phyloP scores from a whole-genome alignment of 1,284 basidiomycete species.

The Anthracocystis panici-leucophaei region DNA sequence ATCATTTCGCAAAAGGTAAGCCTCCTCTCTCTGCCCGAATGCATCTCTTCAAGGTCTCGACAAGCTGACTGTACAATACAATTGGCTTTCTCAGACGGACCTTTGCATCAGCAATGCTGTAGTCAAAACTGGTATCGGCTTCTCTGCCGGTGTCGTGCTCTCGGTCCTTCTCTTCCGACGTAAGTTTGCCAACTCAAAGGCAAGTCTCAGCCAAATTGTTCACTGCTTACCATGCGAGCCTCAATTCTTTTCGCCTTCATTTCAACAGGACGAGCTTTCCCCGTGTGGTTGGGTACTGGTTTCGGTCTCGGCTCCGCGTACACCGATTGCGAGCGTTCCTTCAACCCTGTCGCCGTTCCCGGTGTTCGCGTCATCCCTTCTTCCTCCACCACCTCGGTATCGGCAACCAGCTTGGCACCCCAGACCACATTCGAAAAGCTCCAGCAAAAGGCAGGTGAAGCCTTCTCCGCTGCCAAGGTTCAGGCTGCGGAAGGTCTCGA shows the following conservation, averaged over 20 bases:
- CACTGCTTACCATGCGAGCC: slow-evolving; percentile 25
- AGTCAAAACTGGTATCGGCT: slow-evolving; percentile 86
- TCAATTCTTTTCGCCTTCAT: slow-evolving; percentile 18
- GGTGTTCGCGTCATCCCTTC: slow-evolving; percentile 82
- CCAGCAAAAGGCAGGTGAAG: slow-evolving; percentile 64
- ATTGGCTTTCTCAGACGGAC: slow-evolving; percentile 45
- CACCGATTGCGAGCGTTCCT: slow-evolving; percentile 94
- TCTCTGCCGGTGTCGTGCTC: slow-evolving; percentile 91
- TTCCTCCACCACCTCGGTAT: slow-evolving; percentile 54
- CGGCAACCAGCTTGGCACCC: slow-evolving; percentile 36
- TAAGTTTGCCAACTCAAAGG: slow-evolving; percentile 73
- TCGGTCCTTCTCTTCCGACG: slow-evolving; percentile 95
- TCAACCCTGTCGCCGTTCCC: slow-evolving; percentile 92
- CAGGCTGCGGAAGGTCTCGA: slow-evolving; percentile 48
- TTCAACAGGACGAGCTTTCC: slow-evolving; percentile 89
- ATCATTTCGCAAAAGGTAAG: slow-evolving; percentile 85
- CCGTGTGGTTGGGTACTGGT: slow-evolving; percentile 90
- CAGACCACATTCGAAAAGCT: slow-evolving; percentile 60
- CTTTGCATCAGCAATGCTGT: slow-evolving; percentile 72
- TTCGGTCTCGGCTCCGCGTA: slow-evolving; percentile 86
- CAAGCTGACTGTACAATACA: background rate
- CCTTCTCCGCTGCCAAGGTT: slow-evolving; percentile 56
- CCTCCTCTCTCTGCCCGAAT: background rate
- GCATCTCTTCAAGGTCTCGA: background rate
- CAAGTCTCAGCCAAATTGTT: background rate